phyloP scores from a whole-genome alignment of 176 grass and related monocot species.

The Hyparrhenia diplandra region DNA sequence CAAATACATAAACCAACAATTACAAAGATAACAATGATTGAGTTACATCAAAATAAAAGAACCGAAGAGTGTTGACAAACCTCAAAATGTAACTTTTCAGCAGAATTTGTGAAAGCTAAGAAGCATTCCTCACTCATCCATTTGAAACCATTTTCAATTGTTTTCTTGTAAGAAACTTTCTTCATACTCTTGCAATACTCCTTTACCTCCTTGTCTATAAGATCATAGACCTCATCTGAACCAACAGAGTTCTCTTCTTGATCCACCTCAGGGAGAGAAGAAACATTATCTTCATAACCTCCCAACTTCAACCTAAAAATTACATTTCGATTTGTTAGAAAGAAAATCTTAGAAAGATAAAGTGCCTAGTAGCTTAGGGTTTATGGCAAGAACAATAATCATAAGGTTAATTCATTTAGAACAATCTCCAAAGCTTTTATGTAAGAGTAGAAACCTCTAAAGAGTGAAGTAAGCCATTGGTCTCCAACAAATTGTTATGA shows the following conservation, averaged over 20 bases:
- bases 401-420: too few relatives aligned
- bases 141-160: not conserved
- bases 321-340: too few relatives aligned
- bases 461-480: too few relatives aligned
- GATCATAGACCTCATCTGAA: not conserved
- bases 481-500: too few relatives aligned
- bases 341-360: too few relatives aligned
- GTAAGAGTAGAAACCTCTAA: too few relatives aligned
- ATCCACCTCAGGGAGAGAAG: not conserved
- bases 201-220: not conserved
- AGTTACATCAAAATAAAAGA: not conserved
- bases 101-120: not conserved
- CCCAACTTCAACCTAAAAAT: not conserved
- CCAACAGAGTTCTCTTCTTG: not conserved
- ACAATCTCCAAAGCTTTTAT: too few relatives aligned
- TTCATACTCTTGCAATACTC: not conserved
- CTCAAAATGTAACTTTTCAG: not conserved
- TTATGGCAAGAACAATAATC: too few relatives aligned
- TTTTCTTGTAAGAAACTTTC: not conserved
- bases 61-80: not conserved
- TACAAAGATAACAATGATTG: not conserved
- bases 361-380: too few relatives aligned
- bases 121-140: slow-evolving; percentile 10
- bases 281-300: not conserved
- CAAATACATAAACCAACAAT: not conserved